phyloP scores from a whole-genome alignment of 108 stramenopile genomes.

The Cyclotella sp. region DNA sequence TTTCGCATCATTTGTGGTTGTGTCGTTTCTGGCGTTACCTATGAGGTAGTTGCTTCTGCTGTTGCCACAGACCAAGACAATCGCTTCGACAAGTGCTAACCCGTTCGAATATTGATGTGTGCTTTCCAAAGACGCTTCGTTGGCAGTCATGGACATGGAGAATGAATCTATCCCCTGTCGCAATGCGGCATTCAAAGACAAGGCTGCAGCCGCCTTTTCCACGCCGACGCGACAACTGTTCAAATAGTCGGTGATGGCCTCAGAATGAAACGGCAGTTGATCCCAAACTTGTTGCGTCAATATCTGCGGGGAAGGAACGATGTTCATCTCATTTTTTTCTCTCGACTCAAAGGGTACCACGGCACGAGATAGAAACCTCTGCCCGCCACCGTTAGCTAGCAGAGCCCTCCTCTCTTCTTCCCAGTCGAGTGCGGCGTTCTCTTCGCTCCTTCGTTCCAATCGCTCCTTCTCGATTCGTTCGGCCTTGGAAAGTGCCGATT shows the following conservation, averaged over 20 bases:
- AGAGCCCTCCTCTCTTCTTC: constrained; percentile 1
- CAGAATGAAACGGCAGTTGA: constrained; percentile 25
- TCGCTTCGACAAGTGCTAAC: neutral
- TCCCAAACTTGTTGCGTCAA: constrained; percentile 9
- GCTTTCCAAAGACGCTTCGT: neutral
- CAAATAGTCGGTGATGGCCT: constrained; percentile 12
- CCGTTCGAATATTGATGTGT: constrained; percentile 2
- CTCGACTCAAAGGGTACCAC: neutral
- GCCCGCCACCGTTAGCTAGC: neutral
- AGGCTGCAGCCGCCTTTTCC: constrained; percentile 5
- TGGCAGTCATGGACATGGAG: neutral
- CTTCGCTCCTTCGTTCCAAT: constrained; percentile 12
- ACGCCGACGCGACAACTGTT: too few species aligned
- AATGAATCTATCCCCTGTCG: constrained; percentile 20
- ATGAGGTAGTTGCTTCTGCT: neutral
- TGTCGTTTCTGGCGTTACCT: neutral
- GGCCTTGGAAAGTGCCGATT: constrained; percentile 12
- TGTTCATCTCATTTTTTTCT: neutral
- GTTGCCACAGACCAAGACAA: constrained; percentile 1
- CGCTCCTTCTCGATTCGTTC: neutral
- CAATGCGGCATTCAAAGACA: constrained; percentile 27
- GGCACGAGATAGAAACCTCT: neutral
- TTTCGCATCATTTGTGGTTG: neutral
- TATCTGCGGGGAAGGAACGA: constrained; percentile 38
- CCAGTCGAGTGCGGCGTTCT: constrained; percentile 17